Conservation (phyloP, 78 protist genomes). For the Polysphondylium violaceum region DNA sequence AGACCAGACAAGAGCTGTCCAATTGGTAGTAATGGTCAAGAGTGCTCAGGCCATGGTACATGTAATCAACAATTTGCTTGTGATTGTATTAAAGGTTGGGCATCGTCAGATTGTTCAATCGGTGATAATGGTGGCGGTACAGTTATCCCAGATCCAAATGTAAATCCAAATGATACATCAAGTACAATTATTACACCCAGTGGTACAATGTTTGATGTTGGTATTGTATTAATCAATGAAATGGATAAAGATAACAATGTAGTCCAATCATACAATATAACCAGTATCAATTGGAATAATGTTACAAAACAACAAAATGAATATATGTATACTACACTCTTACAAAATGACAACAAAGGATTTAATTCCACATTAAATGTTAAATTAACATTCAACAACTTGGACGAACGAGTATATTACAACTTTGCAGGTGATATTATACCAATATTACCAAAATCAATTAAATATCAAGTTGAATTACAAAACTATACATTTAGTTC, state of each 20-base stretch:
- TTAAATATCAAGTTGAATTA: neutral
- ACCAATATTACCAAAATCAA: neutral
- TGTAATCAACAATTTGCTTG: neutral
- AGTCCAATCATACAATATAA: neutral
- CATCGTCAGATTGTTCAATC: neutral
- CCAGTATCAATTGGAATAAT: neutral
- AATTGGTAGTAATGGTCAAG: neutral
- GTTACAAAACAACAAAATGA: too few species aligned
- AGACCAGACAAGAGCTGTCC: neutral
- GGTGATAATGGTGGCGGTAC: neutral
- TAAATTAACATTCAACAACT: too few species aligned
- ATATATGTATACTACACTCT: too few species aligned
- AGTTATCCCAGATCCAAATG: neutral
- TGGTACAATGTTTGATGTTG: neutral
- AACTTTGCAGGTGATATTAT: neutral
- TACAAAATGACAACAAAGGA: neutral
- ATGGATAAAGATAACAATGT: neutral
- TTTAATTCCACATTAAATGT: neutral
- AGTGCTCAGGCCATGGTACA: neutral
- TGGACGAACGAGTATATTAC: neutral
- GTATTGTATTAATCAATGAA: neutral
- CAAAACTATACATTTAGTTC: neutral
- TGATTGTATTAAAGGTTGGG: neutral
- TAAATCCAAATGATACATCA: neutral
- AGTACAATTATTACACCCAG: neutral